phyloP scores from a whole-genome alignment of 2,329 filamentous ascomycete species.

The Fusarium avenaceum region DNA sequence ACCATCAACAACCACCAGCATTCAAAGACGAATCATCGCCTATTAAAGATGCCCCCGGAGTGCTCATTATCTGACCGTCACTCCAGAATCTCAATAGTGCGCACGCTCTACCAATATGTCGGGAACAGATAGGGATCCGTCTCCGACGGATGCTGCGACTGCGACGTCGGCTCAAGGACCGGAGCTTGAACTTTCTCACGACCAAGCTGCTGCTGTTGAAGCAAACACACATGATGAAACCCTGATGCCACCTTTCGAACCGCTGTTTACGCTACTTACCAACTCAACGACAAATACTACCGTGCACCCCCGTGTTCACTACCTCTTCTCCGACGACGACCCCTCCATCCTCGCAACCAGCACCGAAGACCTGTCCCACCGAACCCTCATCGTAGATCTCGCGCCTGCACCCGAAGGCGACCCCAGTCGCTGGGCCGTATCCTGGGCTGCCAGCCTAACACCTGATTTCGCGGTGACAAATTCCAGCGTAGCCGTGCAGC shows the following conservation, averaged over 20 bases:
- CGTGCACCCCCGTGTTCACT: constrained; percentile 88
- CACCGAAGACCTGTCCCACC: constrained; percentile 57
- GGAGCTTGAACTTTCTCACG: constrained; percentile 31
- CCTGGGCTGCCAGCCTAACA: constrained; percentile 78
- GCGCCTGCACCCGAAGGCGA: constrained; percentile 54
- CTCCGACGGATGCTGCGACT: constrained; percentile 33
- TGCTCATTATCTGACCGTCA: constrained; percentile 33
- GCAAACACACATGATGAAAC: constrained; percentile 30
- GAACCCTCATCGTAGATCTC: constrained; percentile 70
- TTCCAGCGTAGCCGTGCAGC: constrained; percentile 59
- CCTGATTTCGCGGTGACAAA: constrained; percentile 76
- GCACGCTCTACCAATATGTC: constrained; percentile 39
- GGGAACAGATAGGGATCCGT: constrained; percentile 45
- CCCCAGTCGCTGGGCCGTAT: constrained; percentile 66
- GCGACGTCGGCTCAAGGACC: constrained; percentile 32
- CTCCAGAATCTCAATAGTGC: constrained; percentile 14
- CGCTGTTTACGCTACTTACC: constrained; percentile 88
- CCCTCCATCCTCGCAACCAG: constrained; percentile 78
- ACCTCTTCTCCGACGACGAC: constrained; percentile 95
- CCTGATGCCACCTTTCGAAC: constrained; percentile 69
- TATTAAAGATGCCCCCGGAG: constrained; percentile 43
- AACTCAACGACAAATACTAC: constrained; percentile 80
- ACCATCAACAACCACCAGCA: constrained; percentile 16
- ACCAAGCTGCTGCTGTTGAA: constrained; percentile 21
- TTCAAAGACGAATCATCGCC: constrained; percentile 9